Conservation (phyloP, 1,284 basidiomycete species). For the Lignosus rhinocerotis region DNA sequence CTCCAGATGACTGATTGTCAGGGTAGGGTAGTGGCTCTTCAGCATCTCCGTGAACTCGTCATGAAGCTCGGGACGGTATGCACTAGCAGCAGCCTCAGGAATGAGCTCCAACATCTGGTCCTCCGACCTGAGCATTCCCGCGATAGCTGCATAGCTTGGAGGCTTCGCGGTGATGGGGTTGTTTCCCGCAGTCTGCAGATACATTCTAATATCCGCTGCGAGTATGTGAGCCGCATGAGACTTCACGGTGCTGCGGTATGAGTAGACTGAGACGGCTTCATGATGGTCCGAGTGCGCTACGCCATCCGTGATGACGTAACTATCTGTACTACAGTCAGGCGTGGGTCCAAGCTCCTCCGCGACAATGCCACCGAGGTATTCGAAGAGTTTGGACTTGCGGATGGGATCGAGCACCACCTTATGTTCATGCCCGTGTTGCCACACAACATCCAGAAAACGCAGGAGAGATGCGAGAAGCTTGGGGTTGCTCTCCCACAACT, state of each 20-base stretch:
- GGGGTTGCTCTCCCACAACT: slow-evolving; percentile 75
- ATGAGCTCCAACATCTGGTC: slow-evolving; percentile 65
- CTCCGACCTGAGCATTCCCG: slow-evolving; percentile 53
- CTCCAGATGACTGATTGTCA: slow-evolving; percentile 65
- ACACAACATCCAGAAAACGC: slow-evolving; percentile 79
- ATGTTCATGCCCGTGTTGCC: slow-evolving; percentile 83
- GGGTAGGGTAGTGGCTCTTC: slow-evolving; percentile 48
- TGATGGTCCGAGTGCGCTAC: slow-evolving; percentile 59
- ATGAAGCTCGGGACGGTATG: slow-evolving; percentile 72
- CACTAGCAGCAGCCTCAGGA: slow-evolving; percentile 65
- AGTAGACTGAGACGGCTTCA: slow-evolving; percentile 59
- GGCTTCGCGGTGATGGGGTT: slow-evolving; percentile 41
- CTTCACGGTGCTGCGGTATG: slow-evolving; percentile 75
- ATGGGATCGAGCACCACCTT: slow-evolving; percentile 56
- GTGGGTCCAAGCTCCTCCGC: slow-evolving; percentile 65
- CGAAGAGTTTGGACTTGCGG: slow-evolving; percentile 65
- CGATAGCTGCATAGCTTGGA: slow-evolving; percentile 58
- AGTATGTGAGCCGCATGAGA: slow-evolving; percentile 75
- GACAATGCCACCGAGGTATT: slow-evolving; percentile 58
- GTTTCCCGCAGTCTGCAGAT: slow-evolving; percentile 42
- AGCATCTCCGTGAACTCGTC: slow-evolving; percentile 52
- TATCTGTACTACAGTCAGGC: slow-evolving; percentile 60
- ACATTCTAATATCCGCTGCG: slow-evolving; percentile 67
- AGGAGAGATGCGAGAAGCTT: slow-evolving; percentile 76
- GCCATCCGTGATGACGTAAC: slow-evolving; percentile 49